A percentile compares a stretch with the other conserved stretches of the same genome.
Evolutionary conservation across 2,329 filamentous ascomycete genomes (phyloP).

Genomic region (Fusarium ambrosium): DNA sequence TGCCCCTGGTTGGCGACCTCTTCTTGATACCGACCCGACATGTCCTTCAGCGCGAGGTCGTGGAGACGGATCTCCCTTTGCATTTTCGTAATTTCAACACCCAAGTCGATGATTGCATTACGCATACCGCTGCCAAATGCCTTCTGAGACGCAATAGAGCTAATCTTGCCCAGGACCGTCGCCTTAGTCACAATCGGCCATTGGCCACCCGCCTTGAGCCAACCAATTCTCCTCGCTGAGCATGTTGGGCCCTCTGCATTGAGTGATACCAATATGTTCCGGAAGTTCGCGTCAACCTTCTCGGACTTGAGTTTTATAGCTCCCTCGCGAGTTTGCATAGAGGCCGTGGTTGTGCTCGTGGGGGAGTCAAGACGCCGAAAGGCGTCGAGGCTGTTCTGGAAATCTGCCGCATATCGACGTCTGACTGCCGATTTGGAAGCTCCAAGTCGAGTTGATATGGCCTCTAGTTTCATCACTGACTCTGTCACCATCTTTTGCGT

Average conservation of each 20-base stretch:
- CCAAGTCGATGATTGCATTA: conserved; percentile 33
- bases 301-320: conserved; percentile 10
- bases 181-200: conserved; percentile 44
- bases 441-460: conserved; percentile 22
- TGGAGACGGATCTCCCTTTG: conserved; percentile 61
- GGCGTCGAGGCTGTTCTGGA: conserved; percentile 38
- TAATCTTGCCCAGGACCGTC: conserved; percentile 30
- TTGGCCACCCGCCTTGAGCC: conserved; percentile 42
- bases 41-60: conserved; percentile 64
- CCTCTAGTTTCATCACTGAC: conserved; percentile 15
- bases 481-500: conserved; percentile 9
- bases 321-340: conserved; percentile 9
- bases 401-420: conserved; percentile 35
- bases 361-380: conserved; percentile 30
- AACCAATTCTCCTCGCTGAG: conserved; percentile 32
- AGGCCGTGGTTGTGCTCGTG: neutral
- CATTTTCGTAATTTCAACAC: conserved; percentile 38
- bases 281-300: conserved; percentile 20
- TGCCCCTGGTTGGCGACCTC: conserved; percentile 59
- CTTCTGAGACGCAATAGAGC: conserved; percentile 27
- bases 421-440: conserved; percentile 37
- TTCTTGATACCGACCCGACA: conserved; percentile 64
- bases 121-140: conserved; percentile 43
- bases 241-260: conserved; percentile 5
- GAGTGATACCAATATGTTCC: conserved; percentile 21